A percentile compares a stretch with the other conserved stretches of the same genome.
These are phyloP conservation scores for Volvox carteri DNA, from an alignment of 163 green algal genomes.

Conservation along the genomic window DNA sequence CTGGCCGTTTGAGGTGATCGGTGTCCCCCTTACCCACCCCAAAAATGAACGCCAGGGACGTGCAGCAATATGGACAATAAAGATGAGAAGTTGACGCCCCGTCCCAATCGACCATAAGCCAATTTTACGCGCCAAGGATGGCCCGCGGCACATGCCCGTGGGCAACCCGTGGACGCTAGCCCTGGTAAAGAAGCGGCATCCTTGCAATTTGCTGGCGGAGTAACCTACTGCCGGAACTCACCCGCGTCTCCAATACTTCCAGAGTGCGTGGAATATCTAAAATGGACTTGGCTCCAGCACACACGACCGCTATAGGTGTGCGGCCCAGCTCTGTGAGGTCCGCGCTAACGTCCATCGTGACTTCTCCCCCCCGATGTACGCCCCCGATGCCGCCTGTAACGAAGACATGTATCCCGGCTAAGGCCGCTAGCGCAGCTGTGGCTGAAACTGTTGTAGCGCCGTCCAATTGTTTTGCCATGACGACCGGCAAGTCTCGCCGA, in stretches of 20 bases:
- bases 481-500: conserved; percentile 80
- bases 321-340: conserved; percentile 94
- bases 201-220: no score
- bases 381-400: conserved; percentile 92
- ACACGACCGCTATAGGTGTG: conserved; percentile 94
- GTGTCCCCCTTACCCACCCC: no score
- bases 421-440: conserved; percentile 93
- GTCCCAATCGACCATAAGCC: no score
- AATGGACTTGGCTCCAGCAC: conserved; percentile 95
- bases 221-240: no score
- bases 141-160: no score
- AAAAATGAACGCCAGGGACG: no score
- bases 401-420: conserved; percentile 86
- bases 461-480: conserved; percentile 76
- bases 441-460: conserved; percentile 97
- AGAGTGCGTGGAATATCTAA: conserved; percentile 98
- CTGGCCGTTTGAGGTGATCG: no score
- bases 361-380: conserved; percentile 92
- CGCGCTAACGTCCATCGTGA: conserved; percentile 92
- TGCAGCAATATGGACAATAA: no score
- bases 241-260: conserved; percentile 94
- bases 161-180: no score
- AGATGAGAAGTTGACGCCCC: no score
- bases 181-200: no score
- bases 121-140: no score